A percentile compares a stretch with the other conserved stretches of the same genome.
phyloP scores from a whole-genome alignment of 768 basidiomycete species.

The Lactifluus subvellereus region DNA sequence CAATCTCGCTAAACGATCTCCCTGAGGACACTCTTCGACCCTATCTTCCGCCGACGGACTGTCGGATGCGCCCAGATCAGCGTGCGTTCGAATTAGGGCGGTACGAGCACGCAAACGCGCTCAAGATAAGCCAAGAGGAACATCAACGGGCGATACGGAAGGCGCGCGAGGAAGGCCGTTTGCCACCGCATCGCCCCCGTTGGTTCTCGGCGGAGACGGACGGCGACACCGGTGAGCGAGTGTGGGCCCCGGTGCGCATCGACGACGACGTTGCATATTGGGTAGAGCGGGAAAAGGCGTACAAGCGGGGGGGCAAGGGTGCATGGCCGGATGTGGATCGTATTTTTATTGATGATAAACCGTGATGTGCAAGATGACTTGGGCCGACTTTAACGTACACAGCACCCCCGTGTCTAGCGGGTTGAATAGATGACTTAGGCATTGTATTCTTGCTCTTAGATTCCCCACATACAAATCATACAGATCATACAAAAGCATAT shows the following conservation, averaged over 20 bases:
- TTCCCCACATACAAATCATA: not conserved
- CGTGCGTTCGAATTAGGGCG: constrained; percentile 87
- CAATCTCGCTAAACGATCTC: constrained; percentile 87
- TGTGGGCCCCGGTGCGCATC: constrained; percentile 67
- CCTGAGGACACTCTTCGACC: constrained; percentile 62
- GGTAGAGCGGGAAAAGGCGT: constrained; percentile 66
- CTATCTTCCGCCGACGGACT: constrained; percentile 85
- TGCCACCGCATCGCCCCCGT: constrained; percentile 69
- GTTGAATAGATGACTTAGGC: constrained; percentile 4
- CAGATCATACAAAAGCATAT: not conserved
- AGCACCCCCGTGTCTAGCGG: too few relatives aligned
- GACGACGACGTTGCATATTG: constrained; percentile 70
- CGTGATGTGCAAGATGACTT: constrained; percentile 38
- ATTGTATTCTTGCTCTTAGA: not conserved
- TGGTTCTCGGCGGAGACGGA: constrained; percentile 87
- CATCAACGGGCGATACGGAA: constrained; percentile 65
- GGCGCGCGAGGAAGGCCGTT: constrained; percentile 66
- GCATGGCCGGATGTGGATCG: constrained; percentile 68
- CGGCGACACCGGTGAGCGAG: constrained; percentile 81
- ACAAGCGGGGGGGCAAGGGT: constrained; percentile 36
- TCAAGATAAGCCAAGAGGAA: constrained; percentile 80
- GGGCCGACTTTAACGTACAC: constrained; percentile 45
- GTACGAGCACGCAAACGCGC: constrained; percentile 76
- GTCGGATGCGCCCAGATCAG: constrained; percentile 87
- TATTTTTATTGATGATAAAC: constrained; percentile 70